Evolutionary conservation across 176 grass and related monocot species (phyloP).

Genomic region (Aegilops umbellulata): DNA sequence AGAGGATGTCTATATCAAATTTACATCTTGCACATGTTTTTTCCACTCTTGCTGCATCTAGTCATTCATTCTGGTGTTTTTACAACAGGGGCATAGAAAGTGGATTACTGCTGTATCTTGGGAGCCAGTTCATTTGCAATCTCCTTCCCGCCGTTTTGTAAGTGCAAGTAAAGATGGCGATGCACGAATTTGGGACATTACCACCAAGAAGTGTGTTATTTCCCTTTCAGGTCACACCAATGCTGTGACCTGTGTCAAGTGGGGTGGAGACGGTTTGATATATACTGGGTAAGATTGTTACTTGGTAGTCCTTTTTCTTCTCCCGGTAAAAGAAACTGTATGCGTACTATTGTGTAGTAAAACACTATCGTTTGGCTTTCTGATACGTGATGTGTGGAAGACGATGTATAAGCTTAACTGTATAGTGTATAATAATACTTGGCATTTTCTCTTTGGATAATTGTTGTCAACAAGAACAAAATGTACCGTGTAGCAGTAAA

Average conservation of each 20-base stretch:
- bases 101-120: constrained; percentile 97
- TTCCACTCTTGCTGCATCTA: background rate
- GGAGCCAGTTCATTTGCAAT: constrained; percentile 91
- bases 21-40: background rate
- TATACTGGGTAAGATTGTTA: constrained; percentile 81
- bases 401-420: background rate
- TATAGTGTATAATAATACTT: background rate
- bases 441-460: background rate
- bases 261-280: constrained; percentile 93
- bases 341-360: background rate
- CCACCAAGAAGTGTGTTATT: constrained; percentile 75
- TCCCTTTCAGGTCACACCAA: constrained; percentile 84
- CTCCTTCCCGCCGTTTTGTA: constrained; percentile 83
- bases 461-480: background rate
- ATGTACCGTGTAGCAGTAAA: background rate
- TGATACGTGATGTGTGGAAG: background rate
- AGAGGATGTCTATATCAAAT: background rate
- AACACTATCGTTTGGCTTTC: background rate
- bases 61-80: background rate
- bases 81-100: constrained; percentile 80
- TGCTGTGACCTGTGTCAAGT: constrained; percentile 93
- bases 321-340: background rate
- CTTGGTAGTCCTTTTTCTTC: background rate
- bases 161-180: constrained; percentile 97
- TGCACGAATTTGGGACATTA: constrained; percentile 90